Evolutionary conservation across 345 rosid species (phyloP), one percentile per base, ranked within the genome.

Genomic region (Aurinia saxatilis): DNA sequence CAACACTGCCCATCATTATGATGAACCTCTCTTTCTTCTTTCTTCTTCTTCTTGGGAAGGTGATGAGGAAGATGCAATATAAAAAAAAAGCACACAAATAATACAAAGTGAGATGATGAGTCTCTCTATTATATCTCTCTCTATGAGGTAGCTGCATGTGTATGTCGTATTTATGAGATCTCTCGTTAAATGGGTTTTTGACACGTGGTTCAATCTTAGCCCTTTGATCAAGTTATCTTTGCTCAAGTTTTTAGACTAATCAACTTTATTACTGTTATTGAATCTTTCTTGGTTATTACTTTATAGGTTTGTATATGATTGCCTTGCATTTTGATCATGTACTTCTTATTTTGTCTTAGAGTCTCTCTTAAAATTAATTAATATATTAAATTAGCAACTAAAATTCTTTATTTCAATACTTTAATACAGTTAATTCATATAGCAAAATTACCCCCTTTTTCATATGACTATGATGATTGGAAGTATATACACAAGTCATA

Each of bases 71-170:
- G 64, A 63, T 62, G 46, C 34, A 13, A 39, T 40, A 18, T 47
- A 35, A 51, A 59, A 51, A 21, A 27, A 27, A 1, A 27, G 30
- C 33, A 44, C 34, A 36, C 58, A 55, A 63, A 64, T 64, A 71
- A 63, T 71, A 69, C 57, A 61, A 61, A 69, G 57, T 46, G 68
- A 53, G 50, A 46, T 18, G 50, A 50, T 34, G 65, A 60, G 54
- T 64, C 47, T 53, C 44, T 60, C 44, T 60, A 61, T 61, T 60
- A 52, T 68, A 36, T 68, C 54, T 60, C 34, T 50, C 21, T 50
- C 31, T 59, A 1, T 3, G 63, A 33, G 64, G 69, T 70, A 71
- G 71, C 42, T 71, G 71, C 75, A 71, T 71, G 75, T 71, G 75
- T 65, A 57, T 57, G 50, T 57, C 66, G 61, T 50, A 65, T 71